A percentile compares a stretch with the other conserved stretches of the same genome.
phyloP scores from a whole-genome alignment of 2,329 filamentous ascomycete genomes.

The Ceratocystis huliohia region DNA sequence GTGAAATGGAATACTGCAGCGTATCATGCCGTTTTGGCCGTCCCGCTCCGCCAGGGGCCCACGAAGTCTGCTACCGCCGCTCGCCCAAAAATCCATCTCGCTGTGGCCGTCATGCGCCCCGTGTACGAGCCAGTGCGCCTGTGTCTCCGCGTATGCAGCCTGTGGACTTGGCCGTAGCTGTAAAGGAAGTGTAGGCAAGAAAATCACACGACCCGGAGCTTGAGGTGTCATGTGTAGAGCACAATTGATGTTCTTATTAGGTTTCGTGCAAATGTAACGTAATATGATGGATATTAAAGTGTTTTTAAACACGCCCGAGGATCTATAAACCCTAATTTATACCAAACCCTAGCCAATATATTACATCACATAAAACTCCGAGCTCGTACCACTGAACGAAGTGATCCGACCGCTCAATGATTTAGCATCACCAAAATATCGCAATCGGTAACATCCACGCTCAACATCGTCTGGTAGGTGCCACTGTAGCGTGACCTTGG shows the following conservation, averaged over 20 bases:
- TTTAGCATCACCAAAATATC: conserved; percentile 75
- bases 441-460: conserved; percentile 57
- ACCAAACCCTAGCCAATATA: neutral
- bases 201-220: neutral
- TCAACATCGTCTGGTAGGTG: conserved; percentile 46
- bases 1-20: conserved; percentile 45
- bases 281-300: neutral
- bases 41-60: conserved; percentile 35
- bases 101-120: conserved; percentile 41
- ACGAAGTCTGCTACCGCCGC: conserved; percentile 44
- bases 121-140: conserved; percentile 17
- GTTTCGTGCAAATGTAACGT: neutral
- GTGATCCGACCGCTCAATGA: conserved; percentile 47
- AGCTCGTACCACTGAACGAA: conserved; percentile 55
- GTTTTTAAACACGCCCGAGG: neutral
- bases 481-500: conserved; percentile 70
- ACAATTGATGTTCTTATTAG: neutral
- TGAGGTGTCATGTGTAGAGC: neutral
- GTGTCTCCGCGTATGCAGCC: conserved; percentile 14
- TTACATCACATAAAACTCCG: conserved; percentile 32
- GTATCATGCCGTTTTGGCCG: conserved; percentile 46
- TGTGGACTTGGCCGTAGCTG: neutral
- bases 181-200: neutral
- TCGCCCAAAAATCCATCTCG: conserved; percentile 46
- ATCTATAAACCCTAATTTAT: neutral